Base-by-base conservation (phyloP, 441 rosid species). In the Pelargonium cotyledonis region DNA sequence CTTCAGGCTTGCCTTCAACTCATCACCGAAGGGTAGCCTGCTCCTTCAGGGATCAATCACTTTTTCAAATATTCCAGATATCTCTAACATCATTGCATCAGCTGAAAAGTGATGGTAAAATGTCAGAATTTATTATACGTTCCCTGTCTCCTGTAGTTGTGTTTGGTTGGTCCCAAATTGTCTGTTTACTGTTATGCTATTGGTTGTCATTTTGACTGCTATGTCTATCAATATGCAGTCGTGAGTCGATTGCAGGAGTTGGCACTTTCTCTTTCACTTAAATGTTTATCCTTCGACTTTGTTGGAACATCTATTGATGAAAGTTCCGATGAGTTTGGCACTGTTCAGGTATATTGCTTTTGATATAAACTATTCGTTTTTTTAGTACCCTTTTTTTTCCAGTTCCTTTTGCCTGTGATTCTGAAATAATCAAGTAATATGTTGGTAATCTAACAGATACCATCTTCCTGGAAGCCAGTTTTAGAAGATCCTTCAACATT, bases 261-360 rank as follows among this genome's bases (percentile, higher is more conserved):
- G 84, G 93, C 97, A 8, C 92, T 95, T 71, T 90, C 99, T 66
- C 98, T 95, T 77, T 84, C 98, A 0, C 89, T 90, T 67, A 89
- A 88, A 84, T 95, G 99, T 75, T 85, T 92, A 67, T 95, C 99
- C 23, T 95, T 89, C 80, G 98, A 95, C 83, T 95, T 95, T 80
- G 95, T 87, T 80, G 98, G 99, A 80, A 92, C 99, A 67, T 87
- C 96, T 62, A 82, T 87, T 74, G 99, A 95, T 81, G 99, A 95
- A 86, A 90, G 98, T 71, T 90, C 99, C 55, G 98, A 92, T 77
- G 99, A 95, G 81, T 92, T 92, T 83, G 99, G 98, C 74, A 92
- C 98, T 35, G 92, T 95, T 77, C 99, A 92, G 99, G 99, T 67
- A 65, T 65, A 18, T 5, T 21, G 63, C 40, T 35, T 68, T 41